Evolutionary conservation across 345 rosid species (phyloP).

Genomic region (Psidium guajava): DNA sequence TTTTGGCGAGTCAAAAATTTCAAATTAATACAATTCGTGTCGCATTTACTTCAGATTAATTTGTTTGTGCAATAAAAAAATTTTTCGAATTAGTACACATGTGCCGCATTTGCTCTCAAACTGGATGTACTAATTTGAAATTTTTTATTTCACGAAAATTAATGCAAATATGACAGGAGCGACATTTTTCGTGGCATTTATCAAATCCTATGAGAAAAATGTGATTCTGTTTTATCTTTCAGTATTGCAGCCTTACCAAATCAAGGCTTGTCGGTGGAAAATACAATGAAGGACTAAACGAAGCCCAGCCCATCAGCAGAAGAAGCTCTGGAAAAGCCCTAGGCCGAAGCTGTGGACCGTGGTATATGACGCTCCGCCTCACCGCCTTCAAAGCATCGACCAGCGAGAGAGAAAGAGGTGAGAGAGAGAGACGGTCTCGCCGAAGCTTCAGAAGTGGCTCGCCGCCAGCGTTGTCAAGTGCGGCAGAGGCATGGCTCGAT

Average conservation of each 20-base stretch:
- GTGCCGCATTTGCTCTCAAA: neutral
- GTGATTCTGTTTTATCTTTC: neutral
- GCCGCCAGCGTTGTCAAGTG: slow-evolving; percentile 75
- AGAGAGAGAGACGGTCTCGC: slow-evolving; percentile 69
- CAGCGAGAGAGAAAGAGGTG: neutral
- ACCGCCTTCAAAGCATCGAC: neutral
- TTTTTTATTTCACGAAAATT: too few species aligned
- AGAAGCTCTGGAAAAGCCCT: neutral
- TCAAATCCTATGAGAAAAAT: neutral
- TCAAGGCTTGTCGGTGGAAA: neutral
- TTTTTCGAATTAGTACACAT: neutral
- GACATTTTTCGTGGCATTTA: too few species aligned
- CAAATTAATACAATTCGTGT: rapidly evolving
- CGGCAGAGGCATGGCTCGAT: slow-evolving; percentile 74
- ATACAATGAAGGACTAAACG: neutral
- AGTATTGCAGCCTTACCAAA: neutral
- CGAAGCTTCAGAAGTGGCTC: slow-evolving; percentile 81
- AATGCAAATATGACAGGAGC: too few species aligned
- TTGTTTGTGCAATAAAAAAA: neutral
- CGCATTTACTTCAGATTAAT: neutral
- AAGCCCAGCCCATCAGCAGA: neutral
- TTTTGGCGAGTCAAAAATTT: neutral
- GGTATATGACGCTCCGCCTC: neutral
- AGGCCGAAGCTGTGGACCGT: neutral
- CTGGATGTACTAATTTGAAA: neutral